Evolutionary conservation across 129 eudicot species (phyloP).

Genomic region (carrot (Daucus carota)): DNA sequence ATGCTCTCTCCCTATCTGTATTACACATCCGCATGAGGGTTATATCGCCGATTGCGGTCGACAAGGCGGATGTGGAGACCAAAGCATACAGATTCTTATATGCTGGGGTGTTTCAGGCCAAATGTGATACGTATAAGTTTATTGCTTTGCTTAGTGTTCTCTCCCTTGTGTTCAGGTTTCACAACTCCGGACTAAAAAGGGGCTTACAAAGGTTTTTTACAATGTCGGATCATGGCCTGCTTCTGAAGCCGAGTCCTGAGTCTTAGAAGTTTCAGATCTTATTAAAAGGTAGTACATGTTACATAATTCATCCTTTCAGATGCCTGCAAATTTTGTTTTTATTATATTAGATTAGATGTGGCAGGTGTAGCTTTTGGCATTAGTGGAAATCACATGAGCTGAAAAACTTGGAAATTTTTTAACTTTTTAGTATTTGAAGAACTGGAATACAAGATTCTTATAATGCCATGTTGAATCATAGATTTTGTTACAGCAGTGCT

Average conservation of each 20-base stretch:
- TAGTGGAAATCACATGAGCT: neutral
- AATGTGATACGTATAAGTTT: neutral
- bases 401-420: neutral
- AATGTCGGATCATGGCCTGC: constrained; percentile 23
- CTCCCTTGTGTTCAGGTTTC: constrained; percentile 43
- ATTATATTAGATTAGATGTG: neutral
- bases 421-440: neutral
- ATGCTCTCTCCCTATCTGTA: no score
- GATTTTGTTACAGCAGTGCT: no score
- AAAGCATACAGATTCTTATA: no score
- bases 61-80: no score
- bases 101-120: constrained; percentile 5
- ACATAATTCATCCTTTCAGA: neutral
- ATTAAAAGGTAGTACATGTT: neutral
- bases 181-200: constrained; percentile 76
- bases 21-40: no score
- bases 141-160: neutral
- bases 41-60: no score
- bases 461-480: neutral
- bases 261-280: neutral
- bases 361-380: constrained; percentile 4
- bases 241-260: neutral
- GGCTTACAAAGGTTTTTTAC: constrained; percentile 70
- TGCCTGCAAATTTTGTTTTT: neutral
- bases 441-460: neutral